Base-by-base conservation (phyloP, 331 rosid species). In the Telfairia occidentalis region DNA sequence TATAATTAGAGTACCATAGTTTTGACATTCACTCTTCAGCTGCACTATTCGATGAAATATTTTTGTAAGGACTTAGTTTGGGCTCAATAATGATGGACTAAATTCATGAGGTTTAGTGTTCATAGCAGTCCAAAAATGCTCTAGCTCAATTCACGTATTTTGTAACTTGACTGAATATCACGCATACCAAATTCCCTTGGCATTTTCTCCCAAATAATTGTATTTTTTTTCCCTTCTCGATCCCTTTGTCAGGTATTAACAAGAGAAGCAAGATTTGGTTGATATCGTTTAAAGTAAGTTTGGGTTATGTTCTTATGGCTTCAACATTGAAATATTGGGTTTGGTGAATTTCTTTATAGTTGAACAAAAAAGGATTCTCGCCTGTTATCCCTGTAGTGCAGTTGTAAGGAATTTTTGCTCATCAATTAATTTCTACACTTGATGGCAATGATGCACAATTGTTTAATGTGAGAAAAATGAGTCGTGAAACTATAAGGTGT, bases 241-340 rank as follows among this genome's bases (percentile, higher is more conserved):
- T 30, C 43, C 40, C 79, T 59, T 59, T 77, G 66, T 34, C 87
- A 93, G 97, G 98, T 93, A 81, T 85, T 93, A 74, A 89, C 77
- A 76, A 88, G 98, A 83, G 97, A 93, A 89, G 97, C 98, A 57
- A 89, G 97, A 83, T 82, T 93, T 79, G 97, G 96, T 64, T 93
- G 86, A 85, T 82, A 40, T 74, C 19, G 4, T 63, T 16, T 13
- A 6, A 34, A 34, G 42, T 60, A 60, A 29, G 70, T 0, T 63
- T n/a, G 10, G 16, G 9, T 30, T 29, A 2, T 30, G 40, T 60
- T 60, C 42, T 13, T 9, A 29, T 30, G 42, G 23, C 19, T 60
- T 30, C 24, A 63, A 46, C 45, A n/a, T 63, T 34, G 28, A 34
- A 42, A 32, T 63, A 63, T 18, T 34, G 46, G 70, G 45, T 18